Percentiles rank a stretch among this genome's conserved stretches.
These are phyloP conservation scores for Aquilaria sinensis DNA, from an alignment of 345 rosid species.

Conservation along the genomic window DNA sequence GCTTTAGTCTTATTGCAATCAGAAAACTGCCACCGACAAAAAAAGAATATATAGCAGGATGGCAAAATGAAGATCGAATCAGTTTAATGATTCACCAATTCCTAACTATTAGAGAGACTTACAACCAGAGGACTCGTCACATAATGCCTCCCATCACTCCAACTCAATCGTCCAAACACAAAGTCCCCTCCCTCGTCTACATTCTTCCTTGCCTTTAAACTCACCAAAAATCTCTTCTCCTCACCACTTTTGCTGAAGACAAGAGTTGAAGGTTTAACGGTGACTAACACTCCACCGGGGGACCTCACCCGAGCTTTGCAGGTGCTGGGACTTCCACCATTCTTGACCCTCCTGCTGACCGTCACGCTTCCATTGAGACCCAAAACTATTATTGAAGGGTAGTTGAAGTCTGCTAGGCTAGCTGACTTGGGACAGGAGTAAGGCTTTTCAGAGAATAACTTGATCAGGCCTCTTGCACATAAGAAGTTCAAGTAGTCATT, in stretches of 20 bases:
- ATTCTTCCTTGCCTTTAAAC: conserved; percentile 1
- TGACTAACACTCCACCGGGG: conserved; percentile 24
- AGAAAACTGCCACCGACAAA: no score
- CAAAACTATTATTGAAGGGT: conserved; percentile 44
- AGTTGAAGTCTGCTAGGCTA: conserved; percentile 32
- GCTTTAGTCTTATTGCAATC: no score
- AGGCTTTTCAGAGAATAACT: conserved; percentile 9
- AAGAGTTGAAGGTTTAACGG: conserved; percentile 27
- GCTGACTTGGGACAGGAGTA: conserved; percentile 25
- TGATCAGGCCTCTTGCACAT: conserved; percentile 19
- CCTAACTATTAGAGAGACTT: no score
- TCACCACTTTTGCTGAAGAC: conserved; percentile 27
- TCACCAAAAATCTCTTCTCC: conserved; percentile 35
- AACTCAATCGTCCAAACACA: conserved; percentile 34
- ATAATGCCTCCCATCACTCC: conserved; percentile 42
- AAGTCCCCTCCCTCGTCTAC: neutral
- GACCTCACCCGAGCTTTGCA: conserved; percentile 20
- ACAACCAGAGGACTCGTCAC: conserved; percentile 40
- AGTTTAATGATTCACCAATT: no score
- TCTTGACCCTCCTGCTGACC: conserved; percentile 29
- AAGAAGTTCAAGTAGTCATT: conserved; percentile 38
- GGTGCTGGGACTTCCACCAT: conserved; percentile 39
- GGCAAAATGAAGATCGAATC: no score
- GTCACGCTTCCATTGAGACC: conserved; percentile 14
- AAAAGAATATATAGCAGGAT: no score